phyloP scores from a whole-genome alignment of 108 stramenopile genomes.

The Tribonema minus region DNA sequence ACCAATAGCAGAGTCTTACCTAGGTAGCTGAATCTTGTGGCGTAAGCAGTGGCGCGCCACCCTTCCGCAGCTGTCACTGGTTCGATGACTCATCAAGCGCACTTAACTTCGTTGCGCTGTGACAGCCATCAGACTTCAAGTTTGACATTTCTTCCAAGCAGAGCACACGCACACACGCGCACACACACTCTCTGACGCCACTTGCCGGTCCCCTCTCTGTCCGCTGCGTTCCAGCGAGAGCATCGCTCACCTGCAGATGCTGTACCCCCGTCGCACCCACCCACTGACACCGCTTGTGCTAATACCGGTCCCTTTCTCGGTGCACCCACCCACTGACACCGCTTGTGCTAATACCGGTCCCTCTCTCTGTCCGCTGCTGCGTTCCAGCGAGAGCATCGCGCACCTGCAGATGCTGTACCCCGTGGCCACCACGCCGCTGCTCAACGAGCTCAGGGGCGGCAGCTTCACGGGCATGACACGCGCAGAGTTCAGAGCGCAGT shows the following conservation, averaged over 20 bases:
- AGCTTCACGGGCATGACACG: constrained; percentile 47
- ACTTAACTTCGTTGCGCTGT: no score
- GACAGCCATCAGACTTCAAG: no score
- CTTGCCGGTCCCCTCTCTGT: background rate
- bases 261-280: no score
- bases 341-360: background rate
- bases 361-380: background rate
- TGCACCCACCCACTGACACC: background rate
- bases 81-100: no score
- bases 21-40: no score
- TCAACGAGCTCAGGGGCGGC: constrained; percentile 57
- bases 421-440: constrained; percentile 44
- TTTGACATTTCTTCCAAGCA: no score
- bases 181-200: background rate
- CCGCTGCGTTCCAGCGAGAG: background rate
- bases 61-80: no score
- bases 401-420: constrained; percentile 44
- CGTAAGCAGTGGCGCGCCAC: no score
- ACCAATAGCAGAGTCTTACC: no score
- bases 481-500: constrained; percentile 23
- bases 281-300: no score
- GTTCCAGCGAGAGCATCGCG: background rate
- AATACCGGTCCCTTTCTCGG: background rate
- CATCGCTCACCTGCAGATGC: constrained; percentile 10
- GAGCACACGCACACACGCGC: no score